Base-by-base conservation (phyloP, 2,329 filamentous ascomycete genomes). In the Xylaria multiplex region DNA sequence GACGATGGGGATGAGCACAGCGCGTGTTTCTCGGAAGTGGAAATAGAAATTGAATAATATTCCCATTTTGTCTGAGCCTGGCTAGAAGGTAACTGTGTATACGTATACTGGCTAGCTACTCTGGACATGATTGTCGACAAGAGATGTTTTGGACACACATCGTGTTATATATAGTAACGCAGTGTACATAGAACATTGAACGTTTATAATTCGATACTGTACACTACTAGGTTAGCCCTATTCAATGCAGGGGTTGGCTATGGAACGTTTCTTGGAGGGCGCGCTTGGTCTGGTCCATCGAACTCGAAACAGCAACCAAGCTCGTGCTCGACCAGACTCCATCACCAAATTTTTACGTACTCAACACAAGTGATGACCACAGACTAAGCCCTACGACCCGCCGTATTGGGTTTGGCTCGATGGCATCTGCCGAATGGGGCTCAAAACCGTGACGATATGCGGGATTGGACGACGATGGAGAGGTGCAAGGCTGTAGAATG, bases 271-370 rank as follows among this genome's bases (percentile, higher is more conserved):
- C 32, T 30, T 54, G 48, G 49, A 58, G 40, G 46, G 19, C 22
- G 24, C 57, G 52, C 62, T 50, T 46, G 57, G 52, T 19, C 46
- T 56, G 55, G 27, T 45, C 49, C 40, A n/a, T 66, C 42, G 43
- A 49, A 9, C 61, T 62, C 56, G 54, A 66, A 68, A 64, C 16
- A 66, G 64, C 58, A 67, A 62, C 19, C 58, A 30, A 67, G 58
- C 64, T 69, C 59, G 67, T 63, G 64, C 62, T 64, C 56, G 13
- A 62, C 19, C 49, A 64, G 52, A 55, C 46, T 68, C 55, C 2
- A 70, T 70, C 68, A 69, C 66, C 64, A 68, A 71, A 71, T 43
- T 62, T 60, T 71, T 71, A 71, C 69, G 69, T 71, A 71, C 69
- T 63, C 48, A 48, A 65, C 48, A 66, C 43, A 5, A 59, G n/a